A percentile compares a stretch with the other conserved stretches of the same genome.
Conservation (phyloP, 345 rosid species). For the Eutrema japonicum region DNA sequence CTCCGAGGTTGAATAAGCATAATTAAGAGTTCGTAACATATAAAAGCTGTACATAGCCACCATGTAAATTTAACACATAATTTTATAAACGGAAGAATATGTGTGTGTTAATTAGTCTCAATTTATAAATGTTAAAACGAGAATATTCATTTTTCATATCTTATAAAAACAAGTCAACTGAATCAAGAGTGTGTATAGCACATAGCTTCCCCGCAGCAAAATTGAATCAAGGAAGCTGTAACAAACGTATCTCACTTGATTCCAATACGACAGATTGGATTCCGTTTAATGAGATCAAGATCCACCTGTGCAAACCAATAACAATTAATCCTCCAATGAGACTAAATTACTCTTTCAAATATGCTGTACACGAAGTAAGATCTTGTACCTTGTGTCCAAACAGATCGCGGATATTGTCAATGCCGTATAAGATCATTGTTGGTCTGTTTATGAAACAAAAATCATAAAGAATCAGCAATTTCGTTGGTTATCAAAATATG, state of each 20-base stretch:
- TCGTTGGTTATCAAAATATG: not conserved
- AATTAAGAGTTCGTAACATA: slow-evolving; percentile 9
- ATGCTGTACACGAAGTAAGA: not conserved
- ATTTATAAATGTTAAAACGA: not conserved
- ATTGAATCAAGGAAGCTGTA: slow-evolving; percentile 6
- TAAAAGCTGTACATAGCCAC: slow-evolving; percentile 22
- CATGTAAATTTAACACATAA: slow-evolving; percentile 9
- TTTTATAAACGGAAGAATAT: not conserved
- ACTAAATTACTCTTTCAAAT: slow-evolving; percentile 3
- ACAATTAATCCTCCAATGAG: not conserved
- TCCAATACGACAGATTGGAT: slow-evolving; percentile 77
- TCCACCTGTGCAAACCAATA: slow-evolving; percentile 62
- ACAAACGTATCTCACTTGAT: slow-evolving; percentile 35
- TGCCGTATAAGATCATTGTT: slow-evolving; percentile 85
- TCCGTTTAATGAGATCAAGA: slow-evolving; percentile 76
- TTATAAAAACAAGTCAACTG: not conserved
- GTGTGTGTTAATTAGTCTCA: not conserved
- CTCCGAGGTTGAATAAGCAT: slow-evolving; percentile 22
- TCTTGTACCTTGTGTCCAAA: slow-evolving; percentile 89
- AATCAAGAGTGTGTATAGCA: not conserved
- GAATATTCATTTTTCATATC: not conserved
- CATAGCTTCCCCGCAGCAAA: slow-evolving; percentile 2
- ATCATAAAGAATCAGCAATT: slow-evolving; percentile 10
- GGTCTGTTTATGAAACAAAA: slow-evolving; percentile 57
- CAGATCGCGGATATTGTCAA: slow-evolving; percentile 87